Conservation (phyloP, 139 green algal genomes). For the Deuterostichococcus epilithicus region DNA sequence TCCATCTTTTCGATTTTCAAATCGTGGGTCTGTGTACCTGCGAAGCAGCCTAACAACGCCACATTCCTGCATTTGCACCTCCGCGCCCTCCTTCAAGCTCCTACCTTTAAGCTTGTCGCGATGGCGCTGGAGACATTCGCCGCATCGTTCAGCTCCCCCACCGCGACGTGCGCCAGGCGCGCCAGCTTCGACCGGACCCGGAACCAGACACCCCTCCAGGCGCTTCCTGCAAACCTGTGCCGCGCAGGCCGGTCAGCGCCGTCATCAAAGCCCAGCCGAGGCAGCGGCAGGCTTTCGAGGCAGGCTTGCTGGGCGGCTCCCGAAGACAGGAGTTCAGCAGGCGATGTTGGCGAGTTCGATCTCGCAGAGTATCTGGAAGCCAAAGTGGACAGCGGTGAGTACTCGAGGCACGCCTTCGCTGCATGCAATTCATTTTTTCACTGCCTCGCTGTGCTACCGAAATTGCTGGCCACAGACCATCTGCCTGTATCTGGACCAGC, state of each 20-base stretch:
- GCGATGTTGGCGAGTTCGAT: conserved; percentile 11
- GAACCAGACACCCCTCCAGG: not conserved
- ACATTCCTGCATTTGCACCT: too few species aligned
- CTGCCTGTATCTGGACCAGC: too few species aligned
- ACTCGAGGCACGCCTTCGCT: not conserved
- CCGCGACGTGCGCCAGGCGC: not conserved
- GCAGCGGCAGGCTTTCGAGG: not conserved
- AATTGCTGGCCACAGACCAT: too few species aligned
- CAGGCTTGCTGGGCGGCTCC: not conserved
- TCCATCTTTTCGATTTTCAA: too few species aligned
- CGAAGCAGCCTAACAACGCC: too few species aligned
- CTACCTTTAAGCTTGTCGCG: too few species aligned
- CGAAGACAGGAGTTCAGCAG: not conserved
- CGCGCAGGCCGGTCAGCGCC: not conserved
- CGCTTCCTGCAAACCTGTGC: not conserved
- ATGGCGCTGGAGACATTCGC: not conserved
- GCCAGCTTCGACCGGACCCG: not conserved
- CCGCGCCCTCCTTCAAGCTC: too few species aligned
- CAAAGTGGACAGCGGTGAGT: conserved; percentile 21
- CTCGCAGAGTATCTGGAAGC: conserved; percentile 21
- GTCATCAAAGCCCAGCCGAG: not conserved
- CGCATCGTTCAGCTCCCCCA: not conserved
- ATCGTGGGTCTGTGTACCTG: too few species aligned
- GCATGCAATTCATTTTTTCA: not conserved
- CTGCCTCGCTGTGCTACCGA: too few species aligned